Percentiles rank a stretch among this genome's conserved stretches.
phyloP scores from a whole-genome alignment of 2,329 filamentous ascomycete species.

The Kalaharituber pfeilii region DNA sequence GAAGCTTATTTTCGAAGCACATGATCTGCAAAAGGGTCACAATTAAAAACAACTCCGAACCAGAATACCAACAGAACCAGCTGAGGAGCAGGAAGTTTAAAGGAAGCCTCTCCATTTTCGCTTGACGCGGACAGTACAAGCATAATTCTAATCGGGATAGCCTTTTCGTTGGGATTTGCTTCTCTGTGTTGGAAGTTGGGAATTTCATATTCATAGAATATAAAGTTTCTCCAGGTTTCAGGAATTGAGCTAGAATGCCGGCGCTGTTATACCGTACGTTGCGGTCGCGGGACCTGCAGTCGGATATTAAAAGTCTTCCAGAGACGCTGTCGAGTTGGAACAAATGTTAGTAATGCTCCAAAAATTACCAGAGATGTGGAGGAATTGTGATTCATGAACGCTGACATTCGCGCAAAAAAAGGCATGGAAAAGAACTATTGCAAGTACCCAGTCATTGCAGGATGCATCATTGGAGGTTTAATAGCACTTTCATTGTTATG shows the following conservation, averaged over 20 bases:
- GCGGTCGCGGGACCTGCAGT: conserved; percentile 27
- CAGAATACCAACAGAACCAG: no score
- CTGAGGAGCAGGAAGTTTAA: not conserved
- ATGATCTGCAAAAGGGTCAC: no score
- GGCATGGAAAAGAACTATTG: not conserved
- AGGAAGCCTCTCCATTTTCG: not conserved
- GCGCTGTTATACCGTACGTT: conserved; percentile 1
- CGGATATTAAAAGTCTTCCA: conserved; percentile 12
- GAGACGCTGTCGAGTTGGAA: conserved; percentile 12
- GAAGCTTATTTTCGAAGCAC: no score
- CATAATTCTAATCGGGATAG: no score
- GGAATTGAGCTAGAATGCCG: not conserved
- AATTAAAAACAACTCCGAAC: no score
- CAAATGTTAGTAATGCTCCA: conserved; percentile 5
- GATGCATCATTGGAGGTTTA: conserved; percentile 19
- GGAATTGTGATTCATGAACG: no score
- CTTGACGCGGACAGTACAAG: no score
- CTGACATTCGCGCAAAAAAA: conserved; percentile 8
- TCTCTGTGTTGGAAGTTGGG: no score
- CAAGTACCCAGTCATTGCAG: conserved; percentile 22
- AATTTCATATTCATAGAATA: no score
- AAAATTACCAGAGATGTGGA: conserved; percentile 11
- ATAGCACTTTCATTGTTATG: conserved; percentile 19
- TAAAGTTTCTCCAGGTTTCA: not conserved
- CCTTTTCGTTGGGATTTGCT: no score